phyloP scores from a whole-genome alignment of 176 grass and related monocot species.

The Leersia perrieri region DNA sequence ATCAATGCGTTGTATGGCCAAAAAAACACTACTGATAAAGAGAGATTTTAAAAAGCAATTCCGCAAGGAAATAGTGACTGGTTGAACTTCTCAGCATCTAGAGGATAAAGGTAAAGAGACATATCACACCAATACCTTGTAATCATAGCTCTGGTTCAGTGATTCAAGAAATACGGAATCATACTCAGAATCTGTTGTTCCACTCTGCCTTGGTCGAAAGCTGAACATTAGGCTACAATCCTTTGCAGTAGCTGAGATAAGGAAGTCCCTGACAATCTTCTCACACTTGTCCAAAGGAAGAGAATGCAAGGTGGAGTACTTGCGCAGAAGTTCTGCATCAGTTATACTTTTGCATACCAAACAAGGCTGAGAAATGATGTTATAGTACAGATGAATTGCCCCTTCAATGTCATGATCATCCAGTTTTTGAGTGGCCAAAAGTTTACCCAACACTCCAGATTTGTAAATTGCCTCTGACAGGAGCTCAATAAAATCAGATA shows the following conservation, averaged over 20 bases:
- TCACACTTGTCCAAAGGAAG: constrained; percentile 55
- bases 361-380: constrained; percentile 72
- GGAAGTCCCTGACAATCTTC: constrained; percentile 73
- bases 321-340: constrained; percentile 51
- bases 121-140: constrained; percentile 61
- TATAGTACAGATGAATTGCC: constrained; percentile 84
- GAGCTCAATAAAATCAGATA: constrained; percentile 62
- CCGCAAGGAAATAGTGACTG: background rate
- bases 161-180: constrained; percentile 68
- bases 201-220: constrained; percentile 55
- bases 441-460: constrained; percentile 57
- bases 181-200: constrained; percentile 36
- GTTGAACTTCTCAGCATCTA: background rate
- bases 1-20: background rate
- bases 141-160: constrained; percentile 65
- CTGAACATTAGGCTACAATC: constrained; percentile 94
- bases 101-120: background rate
- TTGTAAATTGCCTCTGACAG: constrained; percentile 59
- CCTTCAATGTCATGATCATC: constrained; percentile 93
- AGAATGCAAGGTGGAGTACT: constrained; percentile 66
- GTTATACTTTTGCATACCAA: constrained; percentile 55
- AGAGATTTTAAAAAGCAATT: background rate
- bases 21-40: background rate
- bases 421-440: constrained; percentile 75
- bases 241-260: constrained; percentile 79